These are phyloP conservation scores for Mucor mucedo DNA, from an alignment of 371 early-diverging fungal species.

Conservation along the genomic window DNA sequence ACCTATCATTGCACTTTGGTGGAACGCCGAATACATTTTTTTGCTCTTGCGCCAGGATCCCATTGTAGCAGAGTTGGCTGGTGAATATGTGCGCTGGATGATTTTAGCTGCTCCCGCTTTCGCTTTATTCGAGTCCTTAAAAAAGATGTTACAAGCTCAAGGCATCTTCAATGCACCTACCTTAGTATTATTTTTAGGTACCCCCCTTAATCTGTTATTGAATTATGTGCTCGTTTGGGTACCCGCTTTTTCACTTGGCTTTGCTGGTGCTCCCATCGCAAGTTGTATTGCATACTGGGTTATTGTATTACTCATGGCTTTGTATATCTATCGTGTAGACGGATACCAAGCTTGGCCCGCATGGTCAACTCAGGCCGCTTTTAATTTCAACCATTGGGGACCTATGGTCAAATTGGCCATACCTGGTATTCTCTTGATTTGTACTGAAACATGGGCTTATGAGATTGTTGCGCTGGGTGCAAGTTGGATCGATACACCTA, in stretches of 20 bases:
- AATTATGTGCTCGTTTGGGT: constrained; percentile 79
- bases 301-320: constrained; percentile 54
- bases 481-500: constrained; percentile 73
- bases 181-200: constrained; percentile 62
- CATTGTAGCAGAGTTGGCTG: constrained; percentile 33
- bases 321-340: constrained; percentile 69
- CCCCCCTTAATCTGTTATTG: constrained; percentile 72
- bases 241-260: constrained; percentile 65
- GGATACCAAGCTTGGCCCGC: constrained; percentile 82
- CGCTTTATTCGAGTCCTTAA: constrained; percentile 75
- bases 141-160: constrained; percentile 82
- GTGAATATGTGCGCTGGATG: constrained; percentile 65
- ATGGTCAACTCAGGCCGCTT: constrained; percentile 66
- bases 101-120: constrained; percentile 73
- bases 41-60: constrained; percentile 45
- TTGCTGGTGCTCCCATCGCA: constrained; percentile 83
- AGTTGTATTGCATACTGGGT: constrained; percentile 74
- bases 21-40: constrained; percentile 61
- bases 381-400: constrained; percentile 55
- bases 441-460: constrained; percentile 69
- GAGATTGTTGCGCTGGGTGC: constrained; percentile 72
- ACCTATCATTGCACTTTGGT: constrained; percentile 78
- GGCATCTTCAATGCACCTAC: constrained; percentile 81
- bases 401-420: constrained; percentile 73
- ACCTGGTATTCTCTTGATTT: constrained; percentile 71